Base-by-base conservation (phyloP, 1,284 basidiomycete genomes). In the Fomitopsis schrenkii region DNA sequence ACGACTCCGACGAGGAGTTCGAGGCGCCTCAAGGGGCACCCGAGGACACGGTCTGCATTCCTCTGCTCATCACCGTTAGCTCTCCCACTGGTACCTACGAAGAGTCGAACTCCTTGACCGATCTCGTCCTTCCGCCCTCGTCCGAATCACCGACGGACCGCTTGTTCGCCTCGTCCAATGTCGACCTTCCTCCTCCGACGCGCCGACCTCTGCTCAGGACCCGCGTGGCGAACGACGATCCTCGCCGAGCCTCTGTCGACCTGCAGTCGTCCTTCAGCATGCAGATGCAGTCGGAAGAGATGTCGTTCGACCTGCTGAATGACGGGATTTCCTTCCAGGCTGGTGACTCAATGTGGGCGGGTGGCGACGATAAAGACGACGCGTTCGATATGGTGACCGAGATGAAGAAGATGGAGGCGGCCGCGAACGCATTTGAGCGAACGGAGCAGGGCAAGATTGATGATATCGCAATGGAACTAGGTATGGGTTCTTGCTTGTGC, bases 231-330 rank as follows among this genome's bases (percentile, higher is more conserved):
- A 36, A 65, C 42, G 52, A 70, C 58, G 74, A 80, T 60, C 65
- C 69, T 3, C 80, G 80, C 52, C 80, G 82, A 10, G 69, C 70
- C 28, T 87, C 85, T 3, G 75, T 84, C n/a, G 85, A 87, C 67
- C 74, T 86, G 19, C 79, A 85, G 36, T 73, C 81, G 3, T 84
- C 84, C 0, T 85, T 87, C 70, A 80, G 80, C 48, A 68, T 85
- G 50, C 83, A 86, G 55, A 72, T 87, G 59, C 77, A 79, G 59
- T 81, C 79, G 7, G 75, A 75, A n/a, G 85, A 86, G 9, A 75
- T 79, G 61, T 84, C 83, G 30, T 87, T 87, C 64, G 85, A 88
- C 68, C 68, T 87, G 55, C 67, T 88, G 60, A 87, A 86, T 66
- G 86, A 87, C 71, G 83, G 80, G 63, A 80, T 87, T 52, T 85